Base-by-base conservation (phyloP, 768 basidiomycete genomes). In the Kwoniella sp. region DNA sequence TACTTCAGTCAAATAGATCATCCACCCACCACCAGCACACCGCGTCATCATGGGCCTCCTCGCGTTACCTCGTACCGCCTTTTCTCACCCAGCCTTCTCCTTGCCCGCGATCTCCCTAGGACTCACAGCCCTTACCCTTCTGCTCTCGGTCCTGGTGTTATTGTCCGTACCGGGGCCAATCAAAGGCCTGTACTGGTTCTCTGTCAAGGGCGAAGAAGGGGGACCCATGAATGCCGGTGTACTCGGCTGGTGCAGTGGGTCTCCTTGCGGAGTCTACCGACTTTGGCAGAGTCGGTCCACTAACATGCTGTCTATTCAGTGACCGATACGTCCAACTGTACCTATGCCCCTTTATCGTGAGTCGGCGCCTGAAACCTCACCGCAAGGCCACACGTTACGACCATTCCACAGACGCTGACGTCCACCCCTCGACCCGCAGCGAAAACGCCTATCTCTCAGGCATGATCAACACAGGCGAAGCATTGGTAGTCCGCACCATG, bases 81-180 rank as follows among this genome's bases (percentile, higher is more conserved):
- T 46, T 2, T 39, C 59, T 34, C 56, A 57, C 46, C 41, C 55
- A 0, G 17, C 50, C 26, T 26, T 70, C 3, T 50, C 65, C 26
- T 59, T 69, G 41, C 69, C 70, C 1, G 58, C 56, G 33, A 28
- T 74, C 33, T 56, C 70, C 1, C 51, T 72, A 7, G 65, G 52
- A 12, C 46, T 72, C 5, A 66, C 69, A 9, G 57, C 53, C 7
- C 48, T 74, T 3, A 59, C 69, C 4, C 55, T 74, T 5, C 57
- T 74, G 3, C 63, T 74, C 3, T 57, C 72, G 1, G 63, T 74
- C 11, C 44, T 74, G 2, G 69, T 74, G 5, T 54, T 74, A 5
- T 52, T 74, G 0, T 65, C 67, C 8, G 73, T 74, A 2, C 73
- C 73, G 3, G 73, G 73, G 26, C 73, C 73, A 19, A 68, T 70